These are phyloP conservation scores for Xerocomellus chrysenteron DNA, from an alignment of 768 basidiomycete genomes.

Conservation along the genomic window DNA sequence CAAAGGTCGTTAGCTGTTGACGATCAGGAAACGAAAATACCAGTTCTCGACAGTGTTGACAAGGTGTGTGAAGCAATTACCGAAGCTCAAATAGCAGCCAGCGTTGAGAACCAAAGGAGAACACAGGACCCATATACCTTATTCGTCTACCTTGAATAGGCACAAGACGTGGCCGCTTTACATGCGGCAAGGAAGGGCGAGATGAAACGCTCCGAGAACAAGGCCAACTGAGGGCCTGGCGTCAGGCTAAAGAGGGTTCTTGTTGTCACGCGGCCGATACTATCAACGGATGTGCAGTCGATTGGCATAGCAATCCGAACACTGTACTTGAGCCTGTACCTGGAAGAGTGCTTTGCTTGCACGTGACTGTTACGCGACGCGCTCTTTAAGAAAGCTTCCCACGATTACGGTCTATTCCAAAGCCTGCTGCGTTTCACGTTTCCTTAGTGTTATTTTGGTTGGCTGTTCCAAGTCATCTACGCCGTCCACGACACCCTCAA, in stretches of 20 bases:
- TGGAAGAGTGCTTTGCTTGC: constrained; percentile 24
- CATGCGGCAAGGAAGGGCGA: not conserved
- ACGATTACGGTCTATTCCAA: constrained; percentile 25
- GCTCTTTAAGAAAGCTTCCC: constrained; percentile 36
- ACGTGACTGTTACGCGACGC: constrained; percentile 40
- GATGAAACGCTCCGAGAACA: constrained; percentile 9
- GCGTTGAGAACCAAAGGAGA: not conserved
- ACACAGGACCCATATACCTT: not conserved
- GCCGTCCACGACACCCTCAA: constrained; percentile 12
- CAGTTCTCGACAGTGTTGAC: not conserved
- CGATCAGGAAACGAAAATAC: not conserved
- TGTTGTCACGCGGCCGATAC: not conserved
- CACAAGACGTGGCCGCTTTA: not conserved
- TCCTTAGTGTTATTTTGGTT: constrained; percentile 22
- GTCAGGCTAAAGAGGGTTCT: not conserved
- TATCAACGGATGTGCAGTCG: not conserved
- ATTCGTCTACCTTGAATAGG: not conserved
- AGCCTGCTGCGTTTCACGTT: constrained; percentile 31
- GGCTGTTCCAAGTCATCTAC: constrained; percentile 16
- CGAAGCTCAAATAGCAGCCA: not conserved
- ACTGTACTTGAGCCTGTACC: not conserved
- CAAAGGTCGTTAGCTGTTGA: not conserved
- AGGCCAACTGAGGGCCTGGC: not conserved
- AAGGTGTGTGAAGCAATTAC: constrained; percentile 5
- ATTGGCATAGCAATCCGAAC: not conserved